Percentiles rank a stretch among this genome's conserved stretches.
Evolutionary conservation across 331 rosid genomes (phyloP).

Genomic region (Stylosanthes scabra): DNA sequence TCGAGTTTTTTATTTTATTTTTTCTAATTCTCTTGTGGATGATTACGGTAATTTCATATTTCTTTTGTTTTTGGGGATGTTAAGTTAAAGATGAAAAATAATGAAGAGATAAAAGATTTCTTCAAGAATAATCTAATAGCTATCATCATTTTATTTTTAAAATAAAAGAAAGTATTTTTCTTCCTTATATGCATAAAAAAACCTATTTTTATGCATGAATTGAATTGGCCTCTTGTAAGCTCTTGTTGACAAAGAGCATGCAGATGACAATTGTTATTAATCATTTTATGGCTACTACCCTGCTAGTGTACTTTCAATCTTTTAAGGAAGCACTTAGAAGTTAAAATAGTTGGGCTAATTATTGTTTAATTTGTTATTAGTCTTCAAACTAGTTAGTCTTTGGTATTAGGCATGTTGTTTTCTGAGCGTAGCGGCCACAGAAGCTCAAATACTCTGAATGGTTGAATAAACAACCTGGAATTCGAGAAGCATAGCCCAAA

Average conservation of each 20-base stretch:
- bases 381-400: neutral
- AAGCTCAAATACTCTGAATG: neutral
- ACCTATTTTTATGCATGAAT: too few species aligned
- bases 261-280: neutral
- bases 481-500: neutral
- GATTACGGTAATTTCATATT: neutral
- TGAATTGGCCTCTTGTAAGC: neutral
- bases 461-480: neutral
- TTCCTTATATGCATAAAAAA: too few species aligned
- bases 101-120: too few species aligned
- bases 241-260: neutral
- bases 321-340: constrained; percentile 59
- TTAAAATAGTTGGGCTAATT: constrained; percentile 62
- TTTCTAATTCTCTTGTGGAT: neutral
- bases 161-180: too few species aligned
- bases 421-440: neutral
- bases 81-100: too few species aligned
- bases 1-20: neutral
- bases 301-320: constrained; percentile 63
- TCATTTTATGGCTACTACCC: constrained; percentile 62
- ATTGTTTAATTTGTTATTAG: neutral
- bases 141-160: too few species aligned
- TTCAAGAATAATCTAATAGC: too few species aligned
- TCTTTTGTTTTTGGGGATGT: too few species aligned
- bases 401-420: too few species aligned